Percentiles rank a stretch among this genome's conserved stretches.
Conservation (phyloP, 2,329 filamentous ascomycete species). For the Cercospora sojina region DNA sequence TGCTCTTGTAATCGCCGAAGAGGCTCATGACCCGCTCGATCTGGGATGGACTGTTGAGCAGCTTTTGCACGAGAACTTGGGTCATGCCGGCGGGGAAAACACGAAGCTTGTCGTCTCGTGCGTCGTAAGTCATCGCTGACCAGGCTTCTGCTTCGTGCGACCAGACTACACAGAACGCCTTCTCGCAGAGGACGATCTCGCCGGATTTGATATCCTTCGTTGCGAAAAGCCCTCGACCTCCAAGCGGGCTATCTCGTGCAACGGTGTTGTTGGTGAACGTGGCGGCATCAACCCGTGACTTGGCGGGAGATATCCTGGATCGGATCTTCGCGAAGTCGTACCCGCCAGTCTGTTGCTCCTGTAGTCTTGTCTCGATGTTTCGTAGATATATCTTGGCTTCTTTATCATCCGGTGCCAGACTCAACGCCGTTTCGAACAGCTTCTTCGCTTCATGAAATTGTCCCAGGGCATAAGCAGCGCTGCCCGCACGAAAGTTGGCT, state of each 20-base stretch:
- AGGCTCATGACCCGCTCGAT: constrained; percentile 23
- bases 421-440: constrained; percentile 12
- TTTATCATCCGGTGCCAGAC: constrained; percentile 21
- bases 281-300: constrained; percentile 25
- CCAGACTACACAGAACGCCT: constrained; percentile 28
- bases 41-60: constrained; percentile 44
- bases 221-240: constrained; percentile 48
- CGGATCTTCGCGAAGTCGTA: constrained; percentile 30
- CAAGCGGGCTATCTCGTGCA: constrained; percentile 30
- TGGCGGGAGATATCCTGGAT: constrained; percentile 5
- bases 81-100: constrained; percentile 27
- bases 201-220: constrained; percentile 40
- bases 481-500: constrained; percentile 31
- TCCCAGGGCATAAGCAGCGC: constrained; percentile 29
- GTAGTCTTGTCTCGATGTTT: constrained; percentile 20
- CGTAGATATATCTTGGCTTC: constrained; percentile 15
- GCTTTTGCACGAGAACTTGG: constrained; percentile 41
- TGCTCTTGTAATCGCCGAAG: constrained; percentile 19
- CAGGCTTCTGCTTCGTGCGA: constrained; percentile 34
- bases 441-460: constrained; percentile 19
- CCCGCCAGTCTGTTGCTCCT: constrained; percentile 22
- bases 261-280: constrained; percentile 17
- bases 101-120: constrained; percentile 26
- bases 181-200: constrained; percentile 45
- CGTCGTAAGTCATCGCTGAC: constrained; percentile 48